Evolutionary conservation across 192 early-diverging fungal genomes (phyloP), one percentile per base, ranked within the genome.

Genomic region (Chytriomyces sp.): DNA sequence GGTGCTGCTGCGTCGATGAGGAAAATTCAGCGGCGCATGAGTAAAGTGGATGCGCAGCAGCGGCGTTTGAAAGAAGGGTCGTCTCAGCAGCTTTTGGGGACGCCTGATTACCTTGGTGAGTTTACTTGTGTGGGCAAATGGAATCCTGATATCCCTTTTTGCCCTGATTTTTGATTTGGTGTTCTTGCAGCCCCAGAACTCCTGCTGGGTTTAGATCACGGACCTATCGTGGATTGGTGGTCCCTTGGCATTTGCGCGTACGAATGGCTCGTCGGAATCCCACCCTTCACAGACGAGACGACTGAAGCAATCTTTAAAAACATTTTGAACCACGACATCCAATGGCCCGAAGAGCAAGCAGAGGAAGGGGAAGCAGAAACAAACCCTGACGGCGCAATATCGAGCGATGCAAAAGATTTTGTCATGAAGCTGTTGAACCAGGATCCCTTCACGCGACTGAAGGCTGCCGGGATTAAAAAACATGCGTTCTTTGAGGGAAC

Each of bases 211-310:
- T 89, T 93, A 11, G 92, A 92, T 18, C 93, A 97, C 76, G 92
- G 89, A 8, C 86, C 89, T 5, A 91, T 91, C 3, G 97, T 97
- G 8, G 97, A 98, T 75, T 98, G 95, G 95, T 98, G 97, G 97
- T 89, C 94, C 1, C 79, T 98, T 16, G 97, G 97, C 28, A 91
- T 97, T 44, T 94, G 94, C 62, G 72, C 96, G 43, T 98, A 92
- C 80, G 96, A 98, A 82, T 95, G 94, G 83, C 75, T 97, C 57
- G 86, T 88, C 11, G 96, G 96, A 45, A 93, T 93, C 69, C 95
- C 96, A 35, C 96, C 96, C 0, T 97, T 97, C 73, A 94, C 90
- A 65, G 96, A 94, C 80, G 93, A 96, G 20, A 81, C 90, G 1
- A 91, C 94, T 5, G 93, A 96, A 78, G 86, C 86, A 5, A 97